Evolutionary conservation across 2,329 filamentous ascomycete species (phyloP), one percentile per base, ranked within the genome.

Genomic region (Trichoderma arundinaceum): DNA sequence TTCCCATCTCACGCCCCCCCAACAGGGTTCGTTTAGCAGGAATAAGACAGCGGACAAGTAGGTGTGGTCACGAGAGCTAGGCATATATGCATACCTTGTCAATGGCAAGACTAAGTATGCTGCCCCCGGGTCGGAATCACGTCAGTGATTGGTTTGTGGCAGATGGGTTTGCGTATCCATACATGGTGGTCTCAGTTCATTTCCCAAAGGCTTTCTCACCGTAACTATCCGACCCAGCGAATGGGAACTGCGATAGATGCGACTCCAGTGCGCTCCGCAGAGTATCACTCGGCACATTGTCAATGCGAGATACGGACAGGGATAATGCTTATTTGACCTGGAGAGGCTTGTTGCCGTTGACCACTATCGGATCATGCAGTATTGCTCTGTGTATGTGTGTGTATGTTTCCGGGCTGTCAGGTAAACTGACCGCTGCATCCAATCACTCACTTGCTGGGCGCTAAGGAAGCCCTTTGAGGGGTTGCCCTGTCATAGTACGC

Each of bases 61-160:
- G 59, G 38, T 53, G 38, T 33, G 57, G 38, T 62, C 59, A 62
- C 59, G 46, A 49, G 58, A 38, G 22, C 58, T 39, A 13, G 46
- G 58, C 38, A 61, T 59, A 22, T 48, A 43, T 61, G 58, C 58
- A 61, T 49, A 33, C 33, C 58, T 61, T 61, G 58, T 61, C 46
- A 41, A 61, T 43, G 35, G 13, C 46, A 33, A 61, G 35, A 17
- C 17, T 60, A 51, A 33, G 22, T 28, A 52, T 22, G 35, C 5
- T 38, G 33, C 33, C 57, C 33, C 57, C 17, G 10, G 15, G 28
- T 52, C 15, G 41, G 48, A 43, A 49, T 17, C 35, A 43, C 46
- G 58, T 12, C 38, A 35, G 15, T 49, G 58, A 43, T 61, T 41
- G 58, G 46, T 9, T 52, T 52, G 46, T 43, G 22, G 10, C 35